These are phyloP conservation scores for Syzygium aqueum DNA, from an alignment of 345 rosid species.

Conservation along the genomic window DNA sequence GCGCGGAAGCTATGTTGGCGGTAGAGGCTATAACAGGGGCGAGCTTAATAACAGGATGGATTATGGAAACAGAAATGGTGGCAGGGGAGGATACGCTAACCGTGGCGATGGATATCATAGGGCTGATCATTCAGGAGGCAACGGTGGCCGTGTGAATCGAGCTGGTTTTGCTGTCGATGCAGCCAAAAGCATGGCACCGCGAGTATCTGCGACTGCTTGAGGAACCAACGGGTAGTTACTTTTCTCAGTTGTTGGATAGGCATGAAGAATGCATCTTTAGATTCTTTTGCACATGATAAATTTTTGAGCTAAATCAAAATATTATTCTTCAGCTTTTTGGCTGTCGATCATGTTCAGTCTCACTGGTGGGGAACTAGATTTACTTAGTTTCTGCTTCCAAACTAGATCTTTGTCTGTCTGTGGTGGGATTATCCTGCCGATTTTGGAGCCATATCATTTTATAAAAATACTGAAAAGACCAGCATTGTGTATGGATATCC, in stretches of 20 bases:
- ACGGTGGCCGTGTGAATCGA: constrained; percentile 38
- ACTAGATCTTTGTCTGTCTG: not conserved
- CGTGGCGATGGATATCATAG: constrained; percentile 60
- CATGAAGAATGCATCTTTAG: not conserved
- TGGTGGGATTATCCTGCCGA: not conserved
- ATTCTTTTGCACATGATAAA: not conserved
- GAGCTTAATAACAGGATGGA: constrained; percentile 50
- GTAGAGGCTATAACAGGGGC: constrained; percentile 49
- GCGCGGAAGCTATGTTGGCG: constrained; percentile 65
- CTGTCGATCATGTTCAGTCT: not conserved
- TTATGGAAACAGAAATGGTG: constrained; percentile 52
- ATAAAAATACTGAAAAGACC: not conserved
- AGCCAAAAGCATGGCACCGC: constrained; percentile 26
- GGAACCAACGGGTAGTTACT: not conserved
- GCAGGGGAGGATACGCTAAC: constrained; percentile 54
- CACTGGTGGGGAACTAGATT: not conserved
- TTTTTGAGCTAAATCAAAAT: not conserved
- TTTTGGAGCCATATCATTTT: not conserved
- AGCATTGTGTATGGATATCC: not conserved
- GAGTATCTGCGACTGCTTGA: constrained; percentile 52
- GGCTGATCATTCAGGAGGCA: constrained; percentile 24
- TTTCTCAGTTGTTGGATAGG: not conserved
- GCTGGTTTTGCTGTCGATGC: constrained; percentile 17
- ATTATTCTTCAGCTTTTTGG: not conserved
- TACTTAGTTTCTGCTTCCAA: constrained; percentile 1